Base-by-base conservation (phyloP, 768 basidiomycete species). In the Terana coerulea region DNA sequence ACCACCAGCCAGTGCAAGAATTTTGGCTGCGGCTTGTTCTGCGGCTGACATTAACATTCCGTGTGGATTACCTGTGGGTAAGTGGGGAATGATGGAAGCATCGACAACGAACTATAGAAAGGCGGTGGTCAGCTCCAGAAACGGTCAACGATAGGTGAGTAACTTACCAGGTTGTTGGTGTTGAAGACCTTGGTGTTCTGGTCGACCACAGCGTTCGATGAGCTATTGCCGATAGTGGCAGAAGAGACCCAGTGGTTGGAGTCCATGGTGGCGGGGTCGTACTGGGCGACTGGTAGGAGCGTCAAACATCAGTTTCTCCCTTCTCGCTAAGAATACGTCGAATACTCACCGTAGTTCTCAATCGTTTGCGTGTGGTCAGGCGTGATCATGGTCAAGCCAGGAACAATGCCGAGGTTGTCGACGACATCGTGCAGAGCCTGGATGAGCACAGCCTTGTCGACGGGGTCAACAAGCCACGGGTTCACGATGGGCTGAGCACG, bases 221-320 rank as follows among this genome's bases (percentile, higher is more conserved):
- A 56, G 51, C 47, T 58, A 17, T 62, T 64, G 30, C 77, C 76
- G 36, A 84, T 78, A 30, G 62, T 69, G 59, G 73, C 74, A 4
- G 80, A 72, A 17, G 80, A 81, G 15, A 81, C 76, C 81, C 82
- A 84, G 63, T 85, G 83, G 59, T 85, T 85, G 5, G 80, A 81
- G 65, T 78, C 71, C 67, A 83, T 67, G 21, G 61, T 66, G 14
- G 52, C 31, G 12, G 8, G 10, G 25, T 21, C 30, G n/a, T 28
- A 21, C 21, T 26, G 19, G 24, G 6, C 14, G 17, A 40, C 19
- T 46, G 65, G 71, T 72, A 54, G 2, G 31, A 47, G 2, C n/a
- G n/a, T n/a, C n/a, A n/a, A n/a, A n/a, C n/a, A n/a, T n/a, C n/a
- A n/a, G n/a, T n/a, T n/a, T n/a, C n/a, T n/a, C n/a, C 41, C 56